phyloP scores from a whole-genome alignment of 257 asterid species.

The Asclepias syriaca region DNA sequence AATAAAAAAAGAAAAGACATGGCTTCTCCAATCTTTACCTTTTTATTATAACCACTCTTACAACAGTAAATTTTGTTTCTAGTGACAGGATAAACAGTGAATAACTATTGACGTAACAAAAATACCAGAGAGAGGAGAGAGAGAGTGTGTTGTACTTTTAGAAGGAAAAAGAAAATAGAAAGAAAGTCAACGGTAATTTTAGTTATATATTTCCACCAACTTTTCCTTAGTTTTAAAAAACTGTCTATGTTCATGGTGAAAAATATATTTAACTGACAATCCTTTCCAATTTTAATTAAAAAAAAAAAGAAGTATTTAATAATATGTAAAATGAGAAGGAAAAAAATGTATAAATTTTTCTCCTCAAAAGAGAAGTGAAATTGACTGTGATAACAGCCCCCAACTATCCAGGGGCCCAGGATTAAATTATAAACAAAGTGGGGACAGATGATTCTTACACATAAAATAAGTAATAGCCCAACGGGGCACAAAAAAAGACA shows the following conservation, averaged over 20 bases:
- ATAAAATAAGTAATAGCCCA: not conserved
- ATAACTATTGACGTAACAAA: not conserved
- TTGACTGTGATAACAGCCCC: constrained; percentile 9
- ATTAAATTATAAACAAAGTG: constrained; percentile 15
- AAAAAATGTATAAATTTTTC: not conserved
- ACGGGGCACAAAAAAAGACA: constrained; percentile 23
- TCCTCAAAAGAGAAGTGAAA: not conserved
- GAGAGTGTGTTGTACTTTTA: not conserved
- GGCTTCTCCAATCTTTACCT: not conserved
- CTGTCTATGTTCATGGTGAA: too few species aligned
- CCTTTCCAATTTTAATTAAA: too few species aligned
- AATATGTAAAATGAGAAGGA: too few species aligned
- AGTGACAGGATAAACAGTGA: not conserved
- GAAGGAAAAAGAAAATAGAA: too few species aligned
- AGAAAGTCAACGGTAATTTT: not conserved
- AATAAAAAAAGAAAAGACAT: too few species aligned
- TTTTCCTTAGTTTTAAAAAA: not conserved
- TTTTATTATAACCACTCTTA: not conserved
- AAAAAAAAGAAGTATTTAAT: too few species aligned
- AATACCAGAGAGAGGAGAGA: not conserved
- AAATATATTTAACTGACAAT: too few species aligned
- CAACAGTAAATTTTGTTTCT: constrained; percentile 1
- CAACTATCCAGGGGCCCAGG: constrained; percentile 17
- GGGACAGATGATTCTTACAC: constrained; percentile 19
- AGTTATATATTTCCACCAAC: not conserved